These are phyloP conservation scores for Actinomortierella ambigua DNA, from an alignment of 371 early-diverging fungal genomes.

Conservation along the genomic window DNA sequence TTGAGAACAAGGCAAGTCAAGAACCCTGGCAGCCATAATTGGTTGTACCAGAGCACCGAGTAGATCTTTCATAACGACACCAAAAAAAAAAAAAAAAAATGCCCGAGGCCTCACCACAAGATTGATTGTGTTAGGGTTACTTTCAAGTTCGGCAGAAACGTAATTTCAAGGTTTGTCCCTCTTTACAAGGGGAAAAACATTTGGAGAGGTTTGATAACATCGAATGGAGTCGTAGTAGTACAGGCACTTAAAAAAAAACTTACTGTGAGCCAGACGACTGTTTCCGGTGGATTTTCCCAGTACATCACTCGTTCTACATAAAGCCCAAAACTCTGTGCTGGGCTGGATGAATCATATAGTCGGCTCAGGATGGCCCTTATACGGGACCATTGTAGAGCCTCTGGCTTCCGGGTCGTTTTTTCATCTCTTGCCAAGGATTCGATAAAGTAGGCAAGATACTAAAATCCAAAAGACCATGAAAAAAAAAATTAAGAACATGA, in stretches of 20 bases:
- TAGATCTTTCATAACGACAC: slow-evolving; percentile 9
- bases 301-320: slow-evolving; percentile 34
- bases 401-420: slow-evolving; percentile 9
- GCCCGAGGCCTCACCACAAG: no score
- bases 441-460: slow-evolving; percentile 28
- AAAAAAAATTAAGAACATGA: neutral
- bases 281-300: slow-evolving; percentile 38
- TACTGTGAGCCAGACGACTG: slow-evolving; percentile 39
- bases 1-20: slow-evolving; percentile 23
- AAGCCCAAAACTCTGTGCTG: slow-evolving; percentile 33
- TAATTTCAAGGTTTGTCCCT: neutral
- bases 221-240: neutral
- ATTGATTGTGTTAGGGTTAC: no score
- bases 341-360: slow-evolving; percentile 33
- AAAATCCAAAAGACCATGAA: neutral
- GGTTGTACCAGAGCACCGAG: slow-evolving; percentile 34
- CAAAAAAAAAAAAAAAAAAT: slow-evolving; percentile 3
- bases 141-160: no score
- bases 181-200: neutral
- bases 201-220: neutral
- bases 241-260: slow-evolving; percentile 2
- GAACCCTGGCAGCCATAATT: slow-evolving; percentile 35
- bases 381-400: slow-evolving; percentile 35
- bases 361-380: slow-evolving; percentile 30
- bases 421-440: slow-evolving; percentile 43